Evolutionary conservation across 2,329 filamentous ascomycete species (phyloP).

Genomic region (Hirsutella thompsonii): DNA sequence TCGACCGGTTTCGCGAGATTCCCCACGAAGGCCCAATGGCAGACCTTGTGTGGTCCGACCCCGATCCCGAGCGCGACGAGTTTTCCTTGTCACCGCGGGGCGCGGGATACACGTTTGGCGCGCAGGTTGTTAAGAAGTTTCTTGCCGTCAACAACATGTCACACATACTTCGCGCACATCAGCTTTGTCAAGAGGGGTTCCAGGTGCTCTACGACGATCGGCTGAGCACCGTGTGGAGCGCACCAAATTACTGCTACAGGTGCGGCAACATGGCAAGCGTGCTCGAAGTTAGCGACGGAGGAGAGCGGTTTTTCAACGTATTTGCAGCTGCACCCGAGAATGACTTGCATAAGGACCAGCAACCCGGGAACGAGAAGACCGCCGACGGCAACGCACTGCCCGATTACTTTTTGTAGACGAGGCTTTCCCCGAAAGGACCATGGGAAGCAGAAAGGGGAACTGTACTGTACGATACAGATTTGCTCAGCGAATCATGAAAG

Average conservation of each 20-base stretch:
- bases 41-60: constrained; percentile 97
- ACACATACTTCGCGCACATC: constrained; percentile 94
- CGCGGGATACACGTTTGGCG: constrained; percentile 93
- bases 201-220: constrained; percentile 93
- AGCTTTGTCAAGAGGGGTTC: constrained; percentile 95
- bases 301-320: constrained; percentile 93
- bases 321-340: constrained; percentile 96
- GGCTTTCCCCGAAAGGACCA: background rate
- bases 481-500: too few relatives aligned
- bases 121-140: constrained; percentile 97
- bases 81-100: constrained; percentile 89
- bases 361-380: constrained; percentile 62
- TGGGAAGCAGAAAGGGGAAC: too few relatives aligned
- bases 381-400: constrained; percentile 50
- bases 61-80: constrained; percentile 92
- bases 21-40: constrained; percentile 98
- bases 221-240: constrained; percentile 94
- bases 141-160: constrained; percentile 95
- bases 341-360: constrained; percentile 76
- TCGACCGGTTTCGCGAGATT: constrained; percentile 96
- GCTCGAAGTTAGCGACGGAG: constrained; percentile 84
- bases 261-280: constrained; percentile 98
- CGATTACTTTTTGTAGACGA: constrained; percentile 52
- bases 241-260: constrained; percentile 88
- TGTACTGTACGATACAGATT: background rate